phyloP scores from a whole-genome alignment of 1,284 basidiomycete genomes.

The Taiwanofungus camphoratus region DNA sequence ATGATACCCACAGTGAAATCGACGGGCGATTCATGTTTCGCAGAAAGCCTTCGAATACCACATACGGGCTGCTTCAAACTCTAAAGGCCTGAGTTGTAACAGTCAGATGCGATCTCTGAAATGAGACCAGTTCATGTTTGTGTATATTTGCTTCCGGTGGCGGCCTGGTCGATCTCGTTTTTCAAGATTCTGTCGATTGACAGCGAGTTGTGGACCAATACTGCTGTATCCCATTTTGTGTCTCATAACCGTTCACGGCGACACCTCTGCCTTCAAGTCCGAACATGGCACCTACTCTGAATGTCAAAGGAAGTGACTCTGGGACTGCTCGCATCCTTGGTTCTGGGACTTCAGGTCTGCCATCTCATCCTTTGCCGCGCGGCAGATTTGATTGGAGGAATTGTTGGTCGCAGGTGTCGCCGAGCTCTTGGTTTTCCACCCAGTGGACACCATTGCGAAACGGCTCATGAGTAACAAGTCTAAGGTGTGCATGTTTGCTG shows the following conservation, averaged over 20 bases:
- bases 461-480: conserved; percentile 96
- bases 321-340: conserved; percentile 89
- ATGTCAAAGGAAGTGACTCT: conserved; percentile 77
- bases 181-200: background rate
- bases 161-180: background rate
- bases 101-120: no score
- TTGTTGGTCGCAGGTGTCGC: conserved; percentile 68
- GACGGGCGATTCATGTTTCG: no score
- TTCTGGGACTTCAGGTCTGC: conserved; percentile 83
- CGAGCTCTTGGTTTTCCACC: conserved; percentile 89
- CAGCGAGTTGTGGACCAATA: no score
- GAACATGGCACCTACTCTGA: conserved; percentile 56
- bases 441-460: conserved; percentile 95
- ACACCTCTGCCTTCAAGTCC: background rate
- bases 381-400: background rate
- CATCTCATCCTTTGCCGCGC: background rate
- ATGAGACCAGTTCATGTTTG: background rate
- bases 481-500: conserved; percentile 41
- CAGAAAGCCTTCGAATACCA: no score
- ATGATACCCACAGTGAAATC: no score
- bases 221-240: background rate
- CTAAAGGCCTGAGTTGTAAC: no score
- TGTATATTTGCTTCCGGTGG: conserved; percentile 4
- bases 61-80: no score
- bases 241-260: no score